Conservation (phyloP, 306 rosid species). For the Cucurbita maxima region DNA sequence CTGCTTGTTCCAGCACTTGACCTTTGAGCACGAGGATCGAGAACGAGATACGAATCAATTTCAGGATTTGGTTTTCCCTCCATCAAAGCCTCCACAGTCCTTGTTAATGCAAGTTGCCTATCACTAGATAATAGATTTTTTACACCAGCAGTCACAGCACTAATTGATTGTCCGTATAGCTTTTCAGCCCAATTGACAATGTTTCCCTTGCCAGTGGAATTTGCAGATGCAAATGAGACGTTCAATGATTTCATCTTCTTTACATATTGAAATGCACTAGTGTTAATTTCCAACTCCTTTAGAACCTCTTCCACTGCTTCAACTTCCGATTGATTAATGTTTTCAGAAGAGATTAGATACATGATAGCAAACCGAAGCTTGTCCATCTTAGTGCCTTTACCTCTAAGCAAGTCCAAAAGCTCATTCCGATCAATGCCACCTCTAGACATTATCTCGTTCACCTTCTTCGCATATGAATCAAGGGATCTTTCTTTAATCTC, state of each 20-base stretch:
- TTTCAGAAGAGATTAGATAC: constrained; percentile 75
- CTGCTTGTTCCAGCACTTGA: constrained; percentile 58
- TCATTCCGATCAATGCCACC: constrained; percentile 68
- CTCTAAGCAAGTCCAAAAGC: constrained; percentile 54
- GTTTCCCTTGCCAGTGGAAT: constrained; percentile 77
- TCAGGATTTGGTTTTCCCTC: constrained; percentile 95
- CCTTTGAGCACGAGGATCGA: constrained; percentile 89
- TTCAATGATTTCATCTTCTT: constrained; percentile 83
- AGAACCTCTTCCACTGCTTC: constrained; percentile 77
- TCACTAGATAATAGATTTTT: constrained; percentile 77
- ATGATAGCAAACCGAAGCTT: constrained; percentile 88
- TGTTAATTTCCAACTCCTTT: constrained; percentile 69
- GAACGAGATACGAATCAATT: constrained; percentile 51
- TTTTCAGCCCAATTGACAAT: constrained; percentile 98
- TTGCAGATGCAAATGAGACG: constrained; percentile 64
- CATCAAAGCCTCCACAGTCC: constrained; percentile 83
- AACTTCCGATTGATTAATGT: constrained; percentile 60
- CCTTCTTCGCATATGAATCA: constrained; percentile 83
- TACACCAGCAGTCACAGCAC: constrained; percentile 92
- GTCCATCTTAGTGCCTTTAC: constrained; percentile 78
- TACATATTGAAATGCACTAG: constrained; percentile 84
- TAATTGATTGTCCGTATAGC: constrained; percentile 80
- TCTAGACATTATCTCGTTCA: constrained; percentile 79
- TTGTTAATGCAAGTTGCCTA: constrained; percentile 81
- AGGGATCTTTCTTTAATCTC: constrained; percentile 91